Percentiles rank a stretch among this genome's conserved stretches.
Conservation (phyloP, 192 early-diverging fungal species). For the Rhizoclosmatium sp. region DNA sequence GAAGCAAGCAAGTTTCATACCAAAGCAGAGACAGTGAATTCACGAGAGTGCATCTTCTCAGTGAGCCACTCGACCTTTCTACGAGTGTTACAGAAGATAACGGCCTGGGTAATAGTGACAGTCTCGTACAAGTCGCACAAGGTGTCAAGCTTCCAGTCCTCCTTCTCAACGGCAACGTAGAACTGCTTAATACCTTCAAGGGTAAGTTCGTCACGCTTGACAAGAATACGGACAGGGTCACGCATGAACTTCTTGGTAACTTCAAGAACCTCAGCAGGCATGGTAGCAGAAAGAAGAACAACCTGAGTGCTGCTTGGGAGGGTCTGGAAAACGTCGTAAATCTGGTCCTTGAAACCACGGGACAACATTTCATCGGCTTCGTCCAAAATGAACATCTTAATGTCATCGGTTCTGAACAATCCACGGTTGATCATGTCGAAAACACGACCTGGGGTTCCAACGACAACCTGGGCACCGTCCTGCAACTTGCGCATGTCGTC, state of each 20-base stretch:
- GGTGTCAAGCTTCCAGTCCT: constrained; percentile 99
- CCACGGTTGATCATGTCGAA: constrained; percentile 97
- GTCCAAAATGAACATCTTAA: constrained; percentile 99
- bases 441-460: constrained; percentile 98
- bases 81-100: constrained; percentile 97
- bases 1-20: constrained; percentile 52
- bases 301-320: constrained; percentile 95
- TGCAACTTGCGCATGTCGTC: constrained; percentile 88
- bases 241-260: constrained; percentile 99
- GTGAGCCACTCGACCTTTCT: constrained; percentile 98
- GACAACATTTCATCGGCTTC: constrained; percentile 99
- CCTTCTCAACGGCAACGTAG: constrained; percentile 93
- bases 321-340: constrained; percentile 77
- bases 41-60: constrained; percentile 88
- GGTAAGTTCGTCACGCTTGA: constrained; percentile 99
- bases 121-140: constrained; percentile 98
- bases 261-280: constrained; percentile 95
- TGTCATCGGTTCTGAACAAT: constrained; percentile 78
- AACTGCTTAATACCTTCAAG: constrained; percentile 99
- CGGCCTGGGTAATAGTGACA: constrained; percentile 96
- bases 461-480: constrained; percentile 89
- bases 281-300: constrained; percentile 95
- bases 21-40: constrained; percentile 98
- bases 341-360: constrained; percentile 93
- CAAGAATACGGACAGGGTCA: constrained; percentile 97